Evolutionary conservation across 2,329 filamentous ascomycete species (phyloP), one percentile per base, ranked within the genome.

Genomic region (Dactylellina parvicollis): DNA sequence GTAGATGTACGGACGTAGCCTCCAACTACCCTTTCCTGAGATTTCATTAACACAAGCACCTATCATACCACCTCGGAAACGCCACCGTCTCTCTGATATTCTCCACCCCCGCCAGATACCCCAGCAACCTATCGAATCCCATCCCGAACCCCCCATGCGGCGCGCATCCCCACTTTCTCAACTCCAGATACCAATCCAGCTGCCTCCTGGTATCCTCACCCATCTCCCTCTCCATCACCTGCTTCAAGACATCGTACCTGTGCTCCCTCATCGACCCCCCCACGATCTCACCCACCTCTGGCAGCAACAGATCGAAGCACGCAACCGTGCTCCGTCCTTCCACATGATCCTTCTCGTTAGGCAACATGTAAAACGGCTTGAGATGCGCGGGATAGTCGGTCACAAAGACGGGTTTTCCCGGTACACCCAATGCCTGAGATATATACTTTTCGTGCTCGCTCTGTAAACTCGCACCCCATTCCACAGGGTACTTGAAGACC

Each of bases 381-480:
- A 95, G 88, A 50, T 85, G 83, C 76, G 87, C 87, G n/a, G 95
- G 95, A 79, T 97, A 99, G 80, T 97, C 86, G 12, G 93, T 98
- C 75, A 99, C 88, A 79, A 98, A 98, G 46, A 98, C 85, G 5
- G 95, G 95, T 16, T 36, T 18, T 1, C 82, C 81, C 1, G 49
- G 49, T 16, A 85, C 84, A 24, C 88, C 88, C 46, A 94, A 79
- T 24, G 83, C 83, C 59, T 87, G 84, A 50, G 95, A 92, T 60
- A 99, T 85, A 80, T 89, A 96, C 79, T 88, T 92, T 82, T 99
- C 95, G 82, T 99, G 95, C 80, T 98, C 94, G 1, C 93, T 90
- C 78, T 95, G 91, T 28, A 99, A 85, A 18, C 91, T 91, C 26
- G 84, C 83, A 32, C 88, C 86, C 88, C 92, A 95, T 1, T 83